Conservation (phyloP, 805 yeast genomes). For the Pichia thaimueangensis region DNA sequence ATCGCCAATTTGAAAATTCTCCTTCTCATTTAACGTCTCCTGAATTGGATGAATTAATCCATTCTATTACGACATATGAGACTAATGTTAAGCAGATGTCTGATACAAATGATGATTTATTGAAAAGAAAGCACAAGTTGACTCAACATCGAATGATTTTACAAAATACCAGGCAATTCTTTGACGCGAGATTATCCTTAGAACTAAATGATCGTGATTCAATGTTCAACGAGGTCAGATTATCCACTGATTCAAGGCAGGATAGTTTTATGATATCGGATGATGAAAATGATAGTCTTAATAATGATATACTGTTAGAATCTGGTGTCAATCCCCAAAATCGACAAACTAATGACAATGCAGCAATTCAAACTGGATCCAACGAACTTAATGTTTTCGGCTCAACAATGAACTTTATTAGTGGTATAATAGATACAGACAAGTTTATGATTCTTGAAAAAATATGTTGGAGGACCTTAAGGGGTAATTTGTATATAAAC, state of each 20-base stretch:
- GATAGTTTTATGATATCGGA: constrained; percentile 16
- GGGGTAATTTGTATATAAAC: constrained; percentile 85
- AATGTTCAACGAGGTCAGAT: constrained; percentile 21
- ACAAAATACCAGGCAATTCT: constrained; percentile 31
- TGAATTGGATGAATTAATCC: constrained; percentile 66
- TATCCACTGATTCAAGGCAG: constrained; percentile 13
- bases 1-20: constrained; percentile 8
- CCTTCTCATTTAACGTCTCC: constrained; percentile 53
- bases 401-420: constrained; percentile 43
- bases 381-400: constrained; percentile 32
- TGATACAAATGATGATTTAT: constrained; percentile 58
- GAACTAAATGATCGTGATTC: constrained; percentile 26
- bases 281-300: constrained; percentile 8
- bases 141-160: constrained; percentile 63
- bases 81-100: constrained; percentile 63
- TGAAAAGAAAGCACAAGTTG: constrained; percentile 49
- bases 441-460: constrained; percentile 69
- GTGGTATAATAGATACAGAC: constrained; percentile 74
- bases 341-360: neutral
- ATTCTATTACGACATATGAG: constrained; percentile 58
- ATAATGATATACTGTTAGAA: constrained; percentile 13
- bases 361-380: constrained; percentile 24
- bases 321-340: constrained; percentile 14
- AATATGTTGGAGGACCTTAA: constrained; percentile 83
- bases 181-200: constrained; percentile 28